Conservation (phyloP, 371 early-diverging fungal genomes). For the Mortierella sp. region DNA sequence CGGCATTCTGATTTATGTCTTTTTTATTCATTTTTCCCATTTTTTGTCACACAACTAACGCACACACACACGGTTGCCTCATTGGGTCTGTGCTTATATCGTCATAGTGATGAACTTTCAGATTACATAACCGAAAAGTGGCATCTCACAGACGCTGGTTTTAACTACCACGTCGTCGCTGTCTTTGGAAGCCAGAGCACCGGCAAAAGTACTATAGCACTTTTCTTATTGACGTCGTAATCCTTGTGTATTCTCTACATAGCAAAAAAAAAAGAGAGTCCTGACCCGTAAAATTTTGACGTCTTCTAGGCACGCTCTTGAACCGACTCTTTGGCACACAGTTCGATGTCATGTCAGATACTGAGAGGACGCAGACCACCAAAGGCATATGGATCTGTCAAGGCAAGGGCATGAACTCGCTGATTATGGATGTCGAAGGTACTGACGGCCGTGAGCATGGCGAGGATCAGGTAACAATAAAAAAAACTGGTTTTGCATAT, state of each 20-base stretch:
- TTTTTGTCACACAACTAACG: neutral
- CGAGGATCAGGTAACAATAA: conserved; percentile 88
- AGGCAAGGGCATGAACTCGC: conserved; percentile 82
- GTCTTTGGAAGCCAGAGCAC: conserved; percentile 99
- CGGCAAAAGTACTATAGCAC: conserved; percentile 84
- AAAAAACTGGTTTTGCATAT: too few species aligned
- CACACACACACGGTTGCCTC: too few species aligned
- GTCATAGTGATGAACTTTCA: conserved; percentile 69
- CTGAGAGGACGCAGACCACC: conserved; percentile 90
- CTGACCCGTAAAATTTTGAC: neutral
- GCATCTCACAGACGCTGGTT: conserved; percentile 88
- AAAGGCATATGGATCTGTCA: conserved; percentile 97
- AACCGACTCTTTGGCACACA: conserved; percentile 94
- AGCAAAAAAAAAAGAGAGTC: neutral
- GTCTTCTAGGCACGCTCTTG: conserved; percentile 85
- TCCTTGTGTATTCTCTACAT: neutral
- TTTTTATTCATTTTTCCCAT: neutral
- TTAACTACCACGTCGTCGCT: conserved; percentile 95
- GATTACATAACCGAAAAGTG: conserved; percentile 83
- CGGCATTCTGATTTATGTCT: too few species aligned
- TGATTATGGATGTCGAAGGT: conserved; percentile 98
- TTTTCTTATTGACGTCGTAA: neutral
- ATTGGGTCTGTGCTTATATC: conserved; percentile 3
- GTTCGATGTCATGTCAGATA: conserved; percentile 95
- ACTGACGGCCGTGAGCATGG: conserved; percentile 98